These are phyloP conservation scores for Akanthomyces uredinophilus DNA, from an alignment of 2,329 filamentous ascomycete species.

Conservation along the genomic window DNA sequence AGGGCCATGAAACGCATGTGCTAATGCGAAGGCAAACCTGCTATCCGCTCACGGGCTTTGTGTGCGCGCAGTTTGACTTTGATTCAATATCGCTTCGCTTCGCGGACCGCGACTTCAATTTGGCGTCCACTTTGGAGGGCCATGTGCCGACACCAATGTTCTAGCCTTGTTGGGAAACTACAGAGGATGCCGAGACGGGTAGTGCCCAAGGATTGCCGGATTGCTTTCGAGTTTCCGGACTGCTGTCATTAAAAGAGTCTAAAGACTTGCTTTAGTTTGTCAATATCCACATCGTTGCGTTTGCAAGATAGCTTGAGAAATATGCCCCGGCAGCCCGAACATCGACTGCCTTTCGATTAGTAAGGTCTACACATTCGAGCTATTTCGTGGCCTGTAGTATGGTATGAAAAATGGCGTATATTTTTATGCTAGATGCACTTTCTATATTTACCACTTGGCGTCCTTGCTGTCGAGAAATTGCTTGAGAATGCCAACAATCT, in stretches of 20 bases:
- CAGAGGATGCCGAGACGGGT: not conserved
- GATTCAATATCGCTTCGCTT: not conserved
- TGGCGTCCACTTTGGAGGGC: not conserved
- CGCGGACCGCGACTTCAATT: not conserved
- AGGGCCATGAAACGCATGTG: not conserved
- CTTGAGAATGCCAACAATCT: slow-evolving; percentile 71
- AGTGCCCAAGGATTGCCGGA: too few species aligned
- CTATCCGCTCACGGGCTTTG: not conserved
- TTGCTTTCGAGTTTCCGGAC: not conserved
- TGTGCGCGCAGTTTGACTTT: not conserved
- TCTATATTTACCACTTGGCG: slow-evolving; percentile 47
- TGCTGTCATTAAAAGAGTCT: too few species aligned
- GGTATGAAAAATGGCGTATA: not conserved
- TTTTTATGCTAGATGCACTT: slow-evolving; percentile 5
- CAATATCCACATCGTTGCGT: not conserved
- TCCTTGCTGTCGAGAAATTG: slow-evolving; percentile 51
- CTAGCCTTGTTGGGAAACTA: not conserved
- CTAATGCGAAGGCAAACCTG: not conserved
- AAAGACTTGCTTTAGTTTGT: not conserved
- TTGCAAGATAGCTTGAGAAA: not conserved
- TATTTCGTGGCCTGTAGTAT: not conserved
- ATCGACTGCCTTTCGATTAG: not conserved
- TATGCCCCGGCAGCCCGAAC: not conserved
- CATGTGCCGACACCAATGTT: not conserved
- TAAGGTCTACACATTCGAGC: not conserved